Conservation (phyloP, 345 rosid genomes). For the Mangifera indica region DNA sequence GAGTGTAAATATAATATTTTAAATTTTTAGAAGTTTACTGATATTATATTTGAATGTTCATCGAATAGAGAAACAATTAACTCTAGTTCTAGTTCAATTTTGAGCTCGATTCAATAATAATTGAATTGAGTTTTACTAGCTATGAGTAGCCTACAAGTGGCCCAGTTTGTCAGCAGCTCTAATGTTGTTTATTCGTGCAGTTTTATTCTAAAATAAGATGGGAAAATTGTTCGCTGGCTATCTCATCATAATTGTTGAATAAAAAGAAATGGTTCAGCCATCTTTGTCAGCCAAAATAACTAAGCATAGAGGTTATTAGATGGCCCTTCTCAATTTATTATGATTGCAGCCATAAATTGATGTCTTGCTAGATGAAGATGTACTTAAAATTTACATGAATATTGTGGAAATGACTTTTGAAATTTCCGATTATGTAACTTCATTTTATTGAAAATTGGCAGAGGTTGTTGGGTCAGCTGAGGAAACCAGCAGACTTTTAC, state of each 20-base stretch:
- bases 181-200: no score
- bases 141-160: no score
- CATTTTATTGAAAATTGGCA: constrained; percentile 11
- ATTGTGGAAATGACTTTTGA: neutral
- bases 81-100: no score
- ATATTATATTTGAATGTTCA: no score
- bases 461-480: constrained; percentile 84
- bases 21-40: no score
- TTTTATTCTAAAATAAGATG: no score
- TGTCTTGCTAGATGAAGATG: neutral
- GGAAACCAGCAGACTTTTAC: constrained; percentile 76
- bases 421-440: neutral
- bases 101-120: no score
- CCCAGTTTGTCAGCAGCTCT: neutral
- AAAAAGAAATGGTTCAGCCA: neutral
- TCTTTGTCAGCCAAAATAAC: neutral
- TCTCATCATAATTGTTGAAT: neutral
- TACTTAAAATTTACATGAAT: neutral
- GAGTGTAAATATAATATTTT: no score
- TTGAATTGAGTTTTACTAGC: no score
- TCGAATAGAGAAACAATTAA: no score
- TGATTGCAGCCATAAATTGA: neutral
- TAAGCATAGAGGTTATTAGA: neutral
- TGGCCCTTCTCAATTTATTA: neutral
- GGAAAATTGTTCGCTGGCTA: neutral